Evolutionary conservation across 345 rosid genomes (phyloP), one percentile per base, ranked within the genome.

Genomic region (Hypericum androsaemum): DNA sequence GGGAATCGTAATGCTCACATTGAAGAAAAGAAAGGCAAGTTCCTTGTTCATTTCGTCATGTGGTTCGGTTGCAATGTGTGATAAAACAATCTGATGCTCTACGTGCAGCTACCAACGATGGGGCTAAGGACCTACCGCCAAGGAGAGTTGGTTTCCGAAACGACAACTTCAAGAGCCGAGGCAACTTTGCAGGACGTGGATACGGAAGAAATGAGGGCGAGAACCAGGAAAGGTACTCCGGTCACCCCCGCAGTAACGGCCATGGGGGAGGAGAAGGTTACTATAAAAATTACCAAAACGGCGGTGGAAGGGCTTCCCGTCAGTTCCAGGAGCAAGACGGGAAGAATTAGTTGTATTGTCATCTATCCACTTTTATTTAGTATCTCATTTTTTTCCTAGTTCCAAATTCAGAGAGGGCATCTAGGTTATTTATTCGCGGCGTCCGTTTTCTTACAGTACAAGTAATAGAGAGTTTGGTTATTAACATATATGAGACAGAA

Each of bases 1-100:
- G 97, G 92, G 35, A 71, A 63, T 56, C 59, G 89, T n/a, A 63
- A 40, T 53, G 92, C 83, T 42, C 80, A 84, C 37, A 83, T 88
- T 32, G 95, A 85, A 69, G 86, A 60, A 52, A 88, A 85, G 66
- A 77, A 81, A 72, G 95, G 97, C 64, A 64, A 65, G 75, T 14
- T 46, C 5, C 50, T 46, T 8, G 10, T 13, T 9, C 22, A 9
- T 12, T 32, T 14, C 7, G 9, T 13, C 22, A 14, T 8, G 3
- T 6, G 12, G 50, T 10, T 4, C 32, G 4, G 15, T 46, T 10
- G 10, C 6, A 13, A 17, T 11, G 15, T 46, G 22, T 13, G 7
- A 14, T 13, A 12, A 9, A 10, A 13, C 6, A 14, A 13, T 14
- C 10, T 32, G 1, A 13, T n/a, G 7, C 10, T 13, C 50, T 8